These are phyloP conservation scores for Didymella pomorum DNA, from an alignment of 2,329 filamentous ascomycete genomes.

Conservation along the genomic window DNA sequence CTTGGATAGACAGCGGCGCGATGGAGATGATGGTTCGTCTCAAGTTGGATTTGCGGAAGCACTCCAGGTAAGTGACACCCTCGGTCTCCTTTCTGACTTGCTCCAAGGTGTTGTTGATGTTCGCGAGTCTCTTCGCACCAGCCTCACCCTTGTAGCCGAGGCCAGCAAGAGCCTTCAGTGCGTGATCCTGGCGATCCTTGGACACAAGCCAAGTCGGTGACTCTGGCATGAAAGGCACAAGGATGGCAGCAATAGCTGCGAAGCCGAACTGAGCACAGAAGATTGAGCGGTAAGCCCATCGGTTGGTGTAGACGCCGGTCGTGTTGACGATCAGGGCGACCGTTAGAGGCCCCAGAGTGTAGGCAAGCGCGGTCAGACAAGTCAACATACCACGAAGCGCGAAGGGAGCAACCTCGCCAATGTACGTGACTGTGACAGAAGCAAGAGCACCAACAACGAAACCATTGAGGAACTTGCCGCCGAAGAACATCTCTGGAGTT, in stretches of 20 bases:
- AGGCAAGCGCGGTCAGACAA: background rate
- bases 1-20: slow-evolving; percentile 54
- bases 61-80: slow-evolving; percentile 78
- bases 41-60: slow-evolving; percentile 78
- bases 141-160: background rate
- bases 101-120: background rate
- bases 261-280: background rate
- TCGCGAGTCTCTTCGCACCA: background rate
- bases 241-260: background rate
- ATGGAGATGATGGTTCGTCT: slow-evolving; percentile 76
- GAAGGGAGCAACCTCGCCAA: background rate
- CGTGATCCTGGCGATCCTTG: background rate
- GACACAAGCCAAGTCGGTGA: background rate
- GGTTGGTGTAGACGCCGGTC: background rate
- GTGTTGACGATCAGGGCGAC: background rate
- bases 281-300: background rate
- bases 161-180: background rate
- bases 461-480: background rate
- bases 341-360: background rate
- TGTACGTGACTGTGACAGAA: background rate
- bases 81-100: slow-evolving; percentile 33
- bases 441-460: background rate
- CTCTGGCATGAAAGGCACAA: background rate
- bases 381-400: background rate
- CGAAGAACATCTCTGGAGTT: background rate